A percentile compares a stretch with the other conserved stretches of the same genome.
Conservation (phyloP, 1,284 basidiomycete genomes). For the Fomitopsis betulina region DNA sequence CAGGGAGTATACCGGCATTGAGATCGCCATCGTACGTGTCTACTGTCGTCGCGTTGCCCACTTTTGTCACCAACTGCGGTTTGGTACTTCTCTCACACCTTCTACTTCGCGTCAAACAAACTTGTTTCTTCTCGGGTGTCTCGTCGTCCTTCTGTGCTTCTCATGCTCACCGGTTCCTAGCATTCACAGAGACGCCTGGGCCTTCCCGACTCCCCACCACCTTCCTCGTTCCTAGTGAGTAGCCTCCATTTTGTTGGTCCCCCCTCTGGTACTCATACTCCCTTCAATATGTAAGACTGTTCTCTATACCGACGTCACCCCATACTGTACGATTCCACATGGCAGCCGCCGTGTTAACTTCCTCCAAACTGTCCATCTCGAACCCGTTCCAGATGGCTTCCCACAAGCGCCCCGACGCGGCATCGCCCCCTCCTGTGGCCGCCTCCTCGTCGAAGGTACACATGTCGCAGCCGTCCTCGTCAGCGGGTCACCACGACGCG, state of each 20-base stretch:
- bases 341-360: constrained; percentile 43
- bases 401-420: constrained; percentile 35
- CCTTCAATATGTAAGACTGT: not conserved
- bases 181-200: constrained; percentile 15
- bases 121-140: constrained; percentile 5
- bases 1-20: not conserved
- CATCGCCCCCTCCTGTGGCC: constrained; percentile 27
- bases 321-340: constrained; percentile 31
- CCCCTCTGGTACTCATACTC: not conserved
- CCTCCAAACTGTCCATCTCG: constrained; percentile 35
- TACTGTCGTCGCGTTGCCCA: not conserved
- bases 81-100: not conserved
- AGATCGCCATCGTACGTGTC: not conserved
- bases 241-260: constrained; percentile 6
- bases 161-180: constrained; percentile 16
- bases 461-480: constrained; percentile 11
- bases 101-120: not conserved
- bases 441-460: constrained; percentile 40
- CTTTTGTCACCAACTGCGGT: not conserved
- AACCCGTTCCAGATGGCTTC: constrained; percentile 45
- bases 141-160: constrained; percentile 13
- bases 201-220: constrained; percentile 6
- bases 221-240: constrained; percentile 15
- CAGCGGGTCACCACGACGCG: constrained; percentile 25
- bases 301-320: not conserved